phyloP scores from a whole-genome alignment of 2,329 filamentous ascomycete species.

The Simplicillium aogashimaense region DNA sequence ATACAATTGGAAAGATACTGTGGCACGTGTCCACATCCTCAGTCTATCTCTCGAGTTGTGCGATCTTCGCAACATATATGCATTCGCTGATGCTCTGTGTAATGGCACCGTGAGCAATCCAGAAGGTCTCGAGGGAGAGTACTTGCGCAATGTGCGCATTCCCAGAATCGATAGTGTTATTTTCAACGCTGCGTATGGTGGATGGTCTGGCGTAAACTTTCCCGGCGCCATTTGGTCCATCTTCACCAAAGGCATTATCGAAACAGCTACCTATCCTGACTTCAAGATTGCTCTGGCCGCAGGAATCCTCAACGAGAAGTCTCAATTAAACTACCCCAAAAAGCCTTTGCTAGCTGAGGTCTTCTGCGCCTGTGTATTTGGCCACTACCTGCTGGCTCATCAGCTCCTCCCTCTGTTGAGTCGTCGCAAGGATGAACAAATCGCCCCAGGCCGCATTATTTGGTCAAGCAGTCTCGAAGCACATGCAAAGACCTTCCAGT shows the following conservation, averaged over 20 bases:
- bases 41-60: slow-evolving; percentile 52
- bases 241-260: slow-evolving; percentile 49
- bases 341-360: slow-evolving; percentile 62
- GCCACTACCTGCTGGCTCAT: slow-evolving; percentile 84
- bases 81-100: slow-evolving; percentile 36
- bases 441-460: slow-evolving; percentile 57
- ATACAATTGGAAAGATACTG: slow-evolving; percentile 26
- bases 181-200: slow-evolving; percentile 82
- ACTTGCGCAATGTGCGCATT: slow-evolving; percentile 36
- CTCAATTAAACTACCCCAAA: slow-evolving; percentile 25
- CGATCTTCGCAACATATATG: slow-evolving; percentile 40
- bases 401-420: slow-evolving; percentile 66
- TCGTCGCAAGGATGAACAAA: slow-evolving; percentile 26
- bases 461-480: slow-evolving; percentile 84
- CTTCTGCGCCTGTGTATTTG: slow-evolving; percentile 89
- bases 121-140: slow-evolving; percentile 23
- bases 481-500: slow-evolving; percentile 37
- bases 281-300: slow-evolving; percentile 58
- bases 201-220: slow-evolving; percentile 75
- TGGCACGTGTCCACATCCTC: slow-evolving; percentile 46
- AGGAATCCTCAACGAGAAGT: slow-evolving; percentile 28
- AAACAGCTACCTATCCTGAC: slow-evolving; percentile 64
- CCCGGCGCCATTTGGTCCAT: slow-evolving; percentile 40
- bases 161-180: slow-evolving; percentile 71
- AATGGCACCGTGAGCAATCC: slow-evolving; percentile 35